Evolutionary conservation across 2,329 filamentous ascomycete species (phyloP).

Genomic region (Tothia fuscella): DNA sequence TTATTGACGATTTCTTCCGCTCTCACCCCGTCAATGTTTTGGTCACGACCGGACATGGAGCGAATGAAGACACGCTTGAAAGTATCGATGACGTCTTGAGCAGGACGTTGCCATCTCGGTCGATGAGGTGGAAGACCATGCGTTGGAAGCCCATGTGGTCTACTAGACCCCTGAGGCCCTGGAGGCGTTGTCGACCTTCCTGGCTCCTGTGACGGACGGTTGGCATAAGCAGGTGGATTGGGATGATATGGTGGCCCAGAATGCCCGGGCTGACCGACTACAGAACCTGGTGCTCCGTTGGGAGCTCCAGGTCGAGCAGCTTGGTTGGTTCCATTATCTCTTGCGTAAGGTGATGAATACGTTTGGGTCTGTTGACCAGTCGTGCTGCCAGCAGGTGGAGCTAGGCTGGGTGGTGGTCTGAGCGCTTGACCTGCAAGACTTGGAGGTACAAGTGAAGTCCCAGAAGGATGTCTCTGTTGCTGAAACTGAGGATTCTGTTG

Average conservation of each 20-base stretch:
- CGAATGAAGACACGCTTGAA: conserved; percentile 9
- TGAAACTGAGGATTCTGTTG: conserved; percentile 5
- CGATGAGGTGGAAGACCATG: not conserved
- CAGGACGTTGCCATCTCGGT: not conserved
- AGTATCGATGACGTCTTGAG: conserved; percentile 10
- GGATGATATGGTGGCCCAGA: conserved; percentile 1
- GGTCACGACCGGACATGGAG: not conserved
- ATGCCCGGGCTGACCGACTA: not conserved
- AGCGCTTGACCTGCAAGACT: not conserved
- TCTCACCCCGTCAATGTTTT: not conserved
- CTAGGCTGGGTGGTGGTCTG: not conserved
- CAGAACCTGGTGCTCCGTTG: not conserved
- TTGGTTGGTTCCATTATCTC: not conserved
- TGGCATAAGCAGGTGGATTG: not conserved
- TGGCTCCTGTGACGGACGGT: not conserved
- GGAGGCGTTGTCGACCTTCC: not conserved
- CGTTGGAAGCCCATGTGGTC: not conserved
- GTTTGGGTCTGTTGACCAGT: not conserved
- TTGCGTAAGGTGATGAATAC: conserved; percentile 10
- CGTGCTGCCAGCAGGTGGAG: not conserved
- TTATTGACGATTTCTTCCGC: conserved; percentile 7
- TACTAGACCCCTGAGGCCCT: not conserved
- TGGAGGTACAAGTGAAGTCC: not conserved
- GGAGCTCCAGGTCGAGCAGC: not conserved
- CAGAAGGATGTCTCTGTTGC: not conserved